Percentiles rank a stretch among this genome's conserved stretches.
phyloP scores from a whole-genome alignment of 441 rosid genomes.

The Adansonia grandidieri region DNA sequence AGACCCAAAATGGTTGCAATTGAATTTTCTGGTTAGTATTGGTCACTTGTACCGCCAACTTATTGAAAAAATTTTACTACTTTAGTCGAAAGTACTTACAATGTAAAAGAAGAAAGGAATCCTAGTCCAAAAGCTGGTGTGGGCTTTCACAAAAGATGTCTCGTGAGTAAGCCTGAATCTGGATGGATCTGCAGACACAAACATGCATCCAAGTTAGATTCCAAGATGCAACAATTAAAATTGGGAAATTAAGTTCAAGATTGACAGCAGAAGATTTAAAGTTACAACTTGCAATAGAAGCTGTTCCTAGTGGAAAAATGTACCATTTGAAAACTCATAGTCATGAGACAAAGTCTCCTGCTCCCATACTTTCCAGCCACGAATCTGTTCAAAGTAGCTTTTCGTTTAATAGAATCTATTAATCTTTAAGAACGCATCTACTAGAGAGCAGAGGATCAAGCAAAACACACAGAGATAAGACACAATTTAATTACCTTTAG shows the following conservation, averaged over 20 bases:
- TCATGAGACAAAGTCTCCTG: conserved; percentile 62
- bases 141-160: conserved; percentile 89
- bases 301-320: not conserved
- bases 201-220: conserved; percentile 20
- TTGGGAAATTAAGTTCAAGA: conserved; percentile 17
- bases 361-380: conserved; percentile 90
- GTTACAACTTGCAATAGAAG: conserved; percentile 20
- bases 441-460: not conserved
- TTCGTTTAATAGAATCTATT: conserved; percentile 3
- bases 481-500: conserved; percentile 54
- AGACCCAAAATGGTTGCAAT: not conserved
- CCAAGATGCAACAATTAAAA: conserved; percentile 16
- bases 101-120: conserved; percentile 80
- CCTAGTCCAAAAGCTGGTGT: conserved; percentile 90
- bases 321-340: conserved; percentile 86
- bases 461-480: not conserved
- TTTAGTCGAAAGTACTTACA: conserved; percentile 49
- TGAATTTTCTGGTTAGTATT: not conserved
- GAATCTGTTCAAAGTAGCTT: conserved; percentile 52
- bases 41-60: not conserved
- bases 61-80: not conserved
- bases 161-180: conserved; percentile 88
- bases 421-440: not conserved
- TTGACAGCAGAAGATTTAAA: conserved; percentile 6
- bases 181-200: conserved; percentile 60